Conservation (phyloP, 257 asterid genomes). For the Penstemon newberryi region DNA sequence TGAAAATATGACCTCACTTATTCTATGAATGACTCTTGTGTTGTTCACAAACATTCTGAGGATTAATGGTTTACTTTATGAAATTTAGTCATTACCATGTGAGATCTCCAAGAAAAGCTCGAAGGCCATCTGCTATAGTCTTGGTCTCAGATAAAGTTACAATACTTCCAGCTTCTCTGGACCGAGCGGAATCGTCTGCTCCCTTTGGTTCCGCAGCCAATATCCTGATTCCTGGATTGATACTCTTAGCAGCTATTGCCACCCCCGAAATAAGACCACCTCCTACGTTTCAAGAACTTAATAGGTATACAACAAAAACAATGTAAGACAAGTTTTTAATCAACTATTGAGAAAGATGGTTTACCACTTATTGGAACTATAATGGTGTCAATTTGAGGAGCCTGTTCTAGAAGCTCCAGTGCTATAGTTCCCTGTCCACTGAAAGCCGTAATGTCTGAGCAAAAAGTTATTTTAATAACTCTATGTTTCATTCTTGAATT, state of each 20-base stretch:
- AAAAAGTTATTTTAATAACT: not conserved
- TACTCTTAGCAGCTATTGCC: conserved; percentile 84
- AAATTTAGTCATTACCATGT: conserved; percentile 58
- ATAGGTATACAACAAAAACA: conserved; percentile 7
- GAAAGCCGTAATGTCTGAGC: conserved; percentile 24
- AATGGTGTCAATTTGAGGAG: conserved; percentile 70
- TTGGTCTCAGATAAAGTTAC: conserved; percentile 66
- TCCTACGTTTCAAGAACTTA: conserved; percentile 41
- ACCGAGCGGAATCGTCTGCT: conserved; percentile 86
- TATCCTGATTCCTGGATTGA: conserved; percentile 66
- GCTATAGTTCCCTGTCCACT: conserved; percentile 95
- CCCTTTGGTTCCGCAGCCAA: conserved; percentile 95
- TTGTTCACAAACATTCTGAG: no score
- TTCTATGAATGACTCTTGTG: no score
- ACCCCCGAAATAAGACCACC: conserved; percentile 96
- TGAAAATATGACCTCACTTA: no score
- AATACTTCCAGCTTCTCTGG: conserved; percentile 63
- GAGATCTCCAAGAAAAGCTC: conserved; percentile 83
- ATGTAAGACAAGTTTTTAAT: conserved; percentile 7
- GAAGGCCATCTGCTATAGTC: conserved; percentile 93
- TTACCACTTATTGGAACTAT: conserved; percentile 86
- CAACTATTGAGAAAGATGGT: conserved; percentile 17
- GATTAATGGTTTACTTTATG: not conserved
- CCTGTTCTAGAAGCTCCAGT: conserved; percentile 84
- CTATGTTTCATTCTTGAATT: no score